Evolutionary conservation across 345 rosid species (phyloP).

Genomic region (Syzygium aromaticum): DNA sequence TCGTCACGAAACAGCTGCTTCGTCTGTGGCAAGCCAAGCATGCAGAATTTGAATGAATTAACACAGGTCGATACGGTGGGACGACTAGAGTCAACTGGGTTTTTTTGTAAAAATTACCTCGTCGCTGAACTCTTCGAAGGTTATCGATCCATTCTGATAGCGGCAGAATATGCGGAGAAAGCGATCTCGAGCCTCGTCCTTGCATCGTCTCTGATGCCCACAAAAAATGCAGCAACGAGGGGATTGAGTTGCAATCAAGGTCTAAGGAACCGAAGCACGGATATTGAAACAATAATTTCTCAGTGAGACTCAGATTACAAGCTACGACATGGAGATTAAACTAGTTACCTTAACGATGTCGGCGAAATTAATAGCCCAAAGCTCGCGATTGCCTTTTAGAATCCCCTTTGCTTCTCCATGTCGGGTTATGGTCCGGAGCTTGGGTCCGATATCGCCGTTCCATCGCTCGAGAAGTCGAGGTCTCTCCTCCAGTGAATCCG

Average conservation of each 20-base stretch:
- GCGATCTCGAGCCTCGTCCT: background rate
- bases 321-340: no score
- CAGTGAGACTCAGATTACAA: background rate
- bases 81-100: background rate
- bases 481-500: background rate
- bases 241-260: background rate
- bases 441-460: background rate
- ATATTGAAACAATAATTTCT: background rate
- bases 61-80: background rate
- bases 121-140: background rate
- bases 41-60: background rate
- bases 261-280: background rate
- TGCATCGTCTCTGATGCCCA: background rate
- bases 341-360: background rate
- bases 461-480: background rate
- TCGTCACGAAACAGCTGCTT: background rate
- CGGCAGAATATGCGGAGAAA: background rate
- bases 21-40: background rate
- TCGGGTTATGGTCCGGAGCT: background rate
- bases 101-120: background rate
- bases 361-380: background rate
- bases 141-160: background rate
- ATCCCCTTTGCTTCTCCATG: background rate
- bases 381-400: background rate
- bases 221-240: background rate